phyloP scores from a whole-genome alignment of 305 asterid genomes.

The Euphrasia arctica region DNA sequence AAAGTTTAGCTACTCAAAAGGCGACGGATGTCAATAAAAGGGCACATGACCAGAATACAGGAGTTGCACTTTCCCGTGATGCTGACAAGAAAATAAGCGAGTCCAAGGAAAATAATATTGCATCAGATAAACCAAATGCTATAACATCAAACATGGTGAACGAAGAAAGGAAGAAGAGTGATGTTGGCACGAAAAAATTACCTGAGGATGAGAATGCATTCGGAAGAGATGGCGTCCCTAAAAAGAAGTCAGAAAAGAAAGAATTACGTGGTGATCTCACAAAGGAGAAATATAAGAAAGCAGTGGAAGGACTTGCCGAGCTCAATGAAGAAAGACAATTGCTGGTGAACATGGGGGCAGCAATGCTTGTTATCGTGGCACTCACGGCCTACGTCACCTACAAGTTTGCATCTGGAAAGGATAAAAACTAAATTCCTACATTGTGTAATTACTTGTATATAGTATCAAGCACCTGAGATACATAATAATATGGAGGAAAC shows the following conservation, averaged over 20 bases:
- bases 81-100: conserved; percentile 1
- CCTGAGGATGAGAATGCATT: conserved; percentile 15
- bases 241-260: conserved; percentile 25
- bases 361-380: conserved; percentile 64
- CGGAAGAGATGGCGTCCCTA: conserved; percentile 9
- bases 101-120: conserved; percentile 21
- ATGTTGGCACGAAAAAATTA: conserved; percentile 11
- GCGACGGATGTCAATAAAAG: neutral
- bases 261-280: conserved; percentile 25
- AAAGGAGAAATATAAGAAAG: conserved; percentile 36
- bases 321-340: conserved; percentile 60
- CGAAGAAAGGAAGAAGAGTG: conserved; percentile 1
- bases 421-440: conserved; percentile 22
- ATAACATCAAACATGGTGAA: conserved; percentile 13
- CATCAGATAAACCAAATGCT: conserved; percentile 3
- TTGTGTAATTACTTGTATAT: conserved; percentile 16
- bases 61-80: neutral
- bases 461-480: neutral
- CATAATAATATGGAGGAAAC: neutral
- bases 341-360: conserved; percentile 67
- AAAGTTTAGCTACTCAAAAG: conserved; percentile 1
- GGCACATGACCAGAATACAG: neutral
- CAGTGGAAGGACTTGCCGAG: conserved; percentile 40
- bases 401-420: conserved; percentile 37
- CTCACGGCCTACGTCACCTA: conserved; percentile 53